These are phyloP conservation scores for Penicillium sp. DNA, from an alignment of 2,329 filamentous ascomycete species.

Conservation along the genomic window DNA sequence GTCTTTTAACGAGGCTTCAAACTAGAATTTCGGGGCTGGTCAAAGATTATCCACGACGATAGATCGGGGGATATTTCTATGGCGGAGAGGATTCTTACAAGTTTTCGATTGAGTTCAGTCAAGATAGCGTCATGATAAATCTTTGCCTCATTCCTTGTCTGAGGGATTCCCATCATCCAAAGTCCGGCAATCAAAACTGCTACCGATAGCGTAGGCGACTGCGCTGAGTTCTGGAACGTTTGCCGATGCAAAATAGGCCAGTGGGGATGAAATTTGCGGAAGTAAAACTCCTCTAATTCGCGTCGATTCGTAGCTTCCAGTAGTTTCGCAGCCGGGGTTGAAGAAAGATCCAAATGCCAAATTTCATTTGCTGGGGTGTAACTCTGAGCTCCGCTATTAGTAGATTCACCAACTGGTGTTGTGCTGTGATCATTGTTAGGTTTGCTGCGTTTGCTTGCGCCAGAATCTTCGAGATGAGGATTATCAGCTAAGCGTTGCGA, in stretches of 20 bases:
- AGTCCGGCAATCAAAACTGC: background rate
- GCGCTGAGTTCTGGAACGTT: background rate
- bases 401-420: background rate
- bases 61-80: background rate
- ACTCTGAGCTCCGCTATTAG: background rate
- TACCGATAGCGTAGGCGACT: background rate
- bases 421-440: background rate
- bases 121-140: background rate
- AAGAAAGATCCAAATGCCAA: background rate
- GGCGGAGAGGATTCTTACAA: background rate
- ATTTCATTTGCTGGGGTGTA: background rate
- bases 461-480: background rate
- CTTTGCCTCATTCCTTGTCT: background rate
- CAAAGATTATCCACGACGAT: background rate
- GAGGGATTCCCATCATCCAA: background rate
- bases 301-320: background rate
- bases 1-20: background rate
- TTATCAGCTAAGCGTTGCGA: background rate
- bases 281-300: background rate
- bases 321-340: background rate
- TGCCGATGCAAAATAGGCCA: background rate
- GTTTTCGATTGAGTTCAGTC: background rate
- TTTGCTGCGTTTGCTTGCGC: background rate
- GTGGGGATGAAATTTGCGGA: background rate
- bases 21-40: background rate